Base-by-base conservation (phyloP, 345 rosid genomes). In the Xanthoceras sorbifolium region DNA sequence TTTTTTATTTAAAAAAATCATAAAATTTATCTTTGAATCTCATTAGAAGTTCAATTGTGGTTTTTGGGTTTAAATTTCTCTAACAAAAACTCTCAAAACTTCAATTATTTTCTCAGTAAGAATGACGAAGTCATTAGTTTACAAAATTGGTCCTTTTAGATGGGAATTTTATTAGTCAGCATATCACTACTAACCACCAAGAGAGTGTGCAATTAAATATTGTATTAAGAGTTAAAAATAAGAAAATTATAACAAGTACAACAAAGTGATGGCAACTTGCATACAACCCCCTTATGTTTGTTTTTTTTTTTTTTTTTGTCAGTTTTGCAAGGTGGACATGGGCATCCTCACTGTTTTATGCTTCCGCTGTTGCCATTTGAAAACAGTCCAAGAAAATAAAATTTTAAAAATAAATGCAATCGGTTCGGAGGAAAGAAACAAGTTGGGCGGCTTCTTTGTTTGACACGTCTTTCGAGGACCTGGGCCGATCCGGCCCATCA, bases 391-490 rank as follows among this genome's bases (percentile, higher is more conserved):
- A 22, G 10, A 26, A 59, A 54, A 2, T 14, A 5, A 1, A 60
- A 60, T 10, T 28, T 28, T 12, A 62, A 32, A 17, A 28, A 32
- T 17, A 64, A 20, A 64, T 64, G 18, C 26, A 18, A 64, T 2
- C 20, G 25, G 23, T 34, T 2, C 20, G 25, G 23, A 64, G 32
- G 38, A 22, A 57, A 72, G 15, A 7, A 61, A 64, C 70, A 31
- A 64, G 8, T 23, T 15, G 62, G 77, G 22, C 64, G 70, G 77
- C 69, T 74, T 62, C 68, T 17, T 72, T 59, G 67, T 60, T 73
- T 28, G 65, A 36, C 18, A 11, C 11, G n/a, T n/a, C n/a, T n/a
- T n/a, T n/a, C n/a, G n/a, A n/a, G n/a, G n/a, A n/a, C n/a, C n/a
- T n/a, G n/a, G n/a, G n/a, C n/a, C 15, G 46, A 42, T 10, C 9